Percentiles rank a stretch among this genome's conserved stretches.
Evolutionary conservation across 2,329 filamentous ascomycete genomes (phyloP).

Genomic region (Penicillium sp.): DNA sequence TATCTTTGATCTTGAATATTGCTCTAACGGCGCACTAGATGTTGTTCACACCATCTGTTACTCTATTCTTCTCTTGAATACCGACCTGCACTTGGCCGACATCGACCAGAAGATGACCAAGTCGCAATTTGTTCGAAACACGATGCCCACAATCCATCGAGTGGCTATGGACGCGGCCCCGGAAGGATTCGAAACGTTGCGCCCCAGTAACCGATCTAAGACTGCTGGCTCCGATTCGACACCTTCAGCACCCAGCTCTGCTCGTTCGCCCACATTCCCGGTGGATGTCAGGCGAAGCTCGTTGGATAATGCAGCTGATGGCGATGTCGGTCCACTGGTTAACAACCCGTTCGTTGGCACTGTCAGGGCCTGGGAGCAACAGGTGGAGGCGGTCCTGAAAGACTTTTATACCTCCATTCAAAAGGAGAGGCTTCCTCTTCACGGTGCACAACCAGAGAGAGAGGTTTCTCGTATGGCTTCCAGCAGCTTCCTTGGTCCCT

Average conservation of each 20-base stretch:
- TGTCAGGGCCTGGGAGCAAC: slow-evolving; percentile 76
- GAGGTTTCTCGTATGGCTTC: slow-evolving; percentile 39
- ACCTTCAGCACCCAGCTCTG: slow-evolving; percentile 17
- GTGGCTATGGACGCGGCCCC: slow-evolving; percentile 69
- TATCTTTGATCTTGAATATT: background rate
- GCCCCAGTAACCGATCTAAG: slow-evolving; percentile 25
- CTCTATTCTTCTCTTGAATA: slow-evolving; percentile 90
- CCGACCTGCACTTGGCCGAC: slow-evolving; percentile 89
- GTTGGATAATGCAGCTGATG: slow-evolving; percentile 25
- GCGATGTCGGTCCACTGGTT: slow-evolving; percentile 63
- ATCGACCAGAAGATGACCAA: slow-evolving; percentile 96
- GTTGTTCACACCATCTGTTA: slow-evolving; percentile 97
- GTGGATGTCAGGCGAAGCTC: slow-evolving; percentile 12
- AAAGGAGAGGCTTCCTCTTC: slow-evolving; percentile 77
- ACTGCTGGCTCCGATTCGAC: slow-evolving; percentile 30
- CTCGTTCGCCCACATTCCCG: slow-evolving; percentile 21
- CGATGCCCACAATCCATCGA: slow-evolving; percentile 79
- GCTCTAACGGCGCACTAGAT: slow-evolving; percentile 53
- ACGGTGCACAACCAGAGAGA: slow-evolving; percentile 58
- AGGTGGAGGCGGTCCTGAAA: slow-evolving; percentile 86
- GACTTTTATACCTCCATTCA: slow-evolving; percentile 88
- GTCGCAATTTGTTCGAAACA: slow-evolving; percentile 92
- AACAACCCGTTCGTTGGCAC: slow-evolving; percentile 70
- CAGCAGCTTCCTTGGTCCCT: slow-evolving; percentile 66
- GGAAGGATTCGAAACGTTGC: slow-evolving; percentile 59